phyloP scores from a whole-genome alignment of 2,329 filamentous ascomycete species.

The Xylaria sp. region DNA sequence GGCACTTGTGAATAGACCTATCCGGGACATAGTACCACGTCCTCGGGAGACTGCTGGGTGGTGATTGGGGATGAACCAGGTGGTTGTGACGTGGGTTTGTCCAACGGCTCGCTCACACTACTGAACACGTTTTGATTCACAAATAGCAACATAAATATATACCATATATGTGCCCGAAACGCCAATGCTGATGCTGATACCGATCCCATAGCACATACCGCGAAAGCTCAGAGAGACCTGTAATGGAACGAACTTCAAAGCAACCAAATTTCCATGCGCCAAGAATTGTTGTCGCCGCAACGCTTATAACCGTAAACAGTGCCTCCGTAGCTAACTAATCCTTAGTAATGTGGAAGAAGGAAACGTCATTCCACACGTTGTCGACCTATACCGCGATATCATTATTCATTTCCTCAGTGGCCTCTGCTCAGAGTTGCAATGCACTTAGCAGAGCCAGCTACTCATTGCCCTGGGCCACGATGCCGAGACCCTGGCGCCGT shows the following conservation, averaged over 20 bases:
- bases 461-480: slow-evolving; percentile 30
- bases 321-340: slow-evolving; percentile 5
- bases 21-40: not conserved
- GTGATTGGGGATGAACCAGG: not conserved
- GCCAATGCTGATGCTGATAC: slow-evolving; percentile 1
- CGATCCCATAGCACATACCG: not conserved
- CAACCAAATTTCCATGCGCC: not conserved
- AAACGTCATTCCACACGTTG: not conserved
- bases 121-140: not conserved
- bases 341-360: not conserved
- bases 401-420: not conserved
- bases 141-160: not conserved
- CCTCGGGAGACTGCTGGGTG: not conserved
- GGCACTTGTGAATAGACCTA: no score
- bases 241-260: not conserved
- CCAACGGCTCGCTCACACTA: not conserved
- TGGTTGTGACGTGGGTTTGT: not conserved
- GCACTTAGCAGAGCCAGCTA: slow-evolving; percentile 32
- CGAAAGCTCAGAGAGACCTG: not conserved
- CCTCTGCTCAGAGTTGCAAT: not conserved
- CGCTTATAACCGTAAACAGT: not conserved
- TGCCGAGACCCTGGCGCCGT: not conserved
- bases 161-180: slow-evolving; percentile 8
- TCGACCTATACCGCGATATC: not conserved
- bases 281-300: not conserved